Conservation (phyloP, 1,284 basidiomycete genomes). For the Ganoderma lucidum region DNA sequence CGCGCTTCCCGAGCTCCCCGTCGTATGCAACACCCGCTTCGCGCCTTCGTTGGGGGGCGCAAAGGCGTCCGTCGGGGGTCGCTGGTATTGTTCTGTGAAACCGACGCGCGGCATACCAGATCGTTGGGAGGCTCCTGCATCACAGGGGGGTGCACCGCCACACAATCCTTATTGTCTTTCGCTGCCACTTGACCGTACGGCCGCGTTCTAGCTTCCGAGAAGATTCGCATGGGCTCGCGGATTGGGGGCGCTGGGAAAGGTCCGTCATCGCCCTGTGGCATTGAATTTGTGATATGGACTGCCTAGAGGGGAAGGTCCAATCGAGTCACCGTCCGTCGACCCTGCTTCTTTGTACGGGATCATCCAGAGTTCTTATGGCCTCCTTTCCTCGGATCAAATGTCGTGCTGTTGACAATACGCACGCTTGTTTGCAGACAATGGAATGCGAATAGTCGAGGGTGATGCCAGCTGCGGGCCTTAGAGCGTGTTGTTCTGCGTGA, state of each 20-base stretch:
- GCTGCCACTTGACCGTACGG: constrained; percentile 10
- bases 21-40: neutral
- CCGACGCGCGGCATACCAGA: constrained; percentile 5
- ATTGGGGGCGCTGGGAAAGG: neutral
- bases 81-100: constrained; percentile 10
- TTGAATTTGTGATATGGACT: neutral
- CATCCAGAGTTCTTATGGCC: neutral
- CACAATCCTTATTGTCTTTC: constrained; percentile 21
- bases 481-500: neutral
- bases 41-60: neutral
- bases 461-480: neutral
- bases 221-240: neutral
- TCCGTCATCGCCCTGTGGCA: neutral
- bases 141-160: constrained; percentile 17
- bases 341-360: neutral
- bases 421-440: neutral
- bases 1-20: neutral
- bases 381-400: neutral
- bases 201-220: constrained; percentile 1
- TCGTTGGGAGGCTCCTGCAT: constrained; percentile 6
- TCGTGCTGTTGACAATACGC: neutral
- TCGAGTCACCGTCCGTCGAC: neutral
- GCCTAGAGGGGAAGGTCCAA: neutral
- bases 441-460: neutral
- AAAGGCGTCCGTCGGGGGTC: neutral